Base-by-base conservation (phyloP, 768 basidiomycete species). In the Vishniacozyma victoriae region DNA sequence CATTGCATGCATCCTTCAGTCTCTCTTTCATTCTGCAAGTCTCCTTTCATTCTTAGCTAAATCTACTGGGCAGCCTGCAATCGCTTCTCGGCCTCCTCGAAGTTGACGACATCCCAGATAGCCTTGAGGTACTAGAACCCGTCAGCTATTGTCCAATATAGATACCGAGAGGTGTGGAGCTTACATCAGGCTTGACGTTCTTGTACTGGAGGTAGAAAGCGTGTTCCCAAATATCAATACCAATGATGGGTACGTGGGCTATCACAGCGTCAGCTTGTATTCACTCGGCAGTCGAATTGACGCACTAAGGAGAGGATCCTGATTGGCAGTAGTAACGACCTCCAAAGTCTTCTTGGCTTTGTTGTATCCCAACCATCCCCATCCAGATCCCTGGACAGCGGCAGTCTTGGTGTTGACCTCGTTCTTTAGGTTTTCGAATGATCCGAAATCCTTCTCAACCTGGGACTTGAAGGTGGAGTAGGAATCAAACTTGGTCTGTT, bases 81-180 rank as follows among this genome's bases (percentile, higher is more conserved):
- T 57, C 86, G 80, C 67, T 72, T 76, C 75, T 91, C 88, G 5
- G 90, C 93, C 74, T 93, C 88, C 62, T 87, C 80, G 75, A 90
- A 96, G 78, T 95, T 90, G 78, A 96, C 81, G 51, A 97, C 90
- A 59, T 83, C 83, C 90, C 92, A 96, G 69, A 96, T 90, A 18
- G 89, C 89, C 39, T 80, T 81, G 72, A 97, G 82, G 76, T 97
- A 96, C 90, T 91, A 58, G 18, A 18, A 4, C 9, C 2, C 3
- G 41, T 48, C 14, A 52, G 44, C 9, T 26, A 4, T 36, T 22
- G 24, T 1, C 12, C 4, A 4, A n/a, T n/a, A n/a, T n/a, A n/a
- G n/a, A n/a, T n/a, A 44, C 14, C 46, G 16, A 0, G 16, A 18
- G 5, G 9, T n/a, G 35, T 19, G 33, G 5, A 1, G 79, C 90